These are phyloP conservation scores for Dalbergia oliveri DNA, from an alignment of 306 rosid genomes.

Conservation along the genomic window DNA sequence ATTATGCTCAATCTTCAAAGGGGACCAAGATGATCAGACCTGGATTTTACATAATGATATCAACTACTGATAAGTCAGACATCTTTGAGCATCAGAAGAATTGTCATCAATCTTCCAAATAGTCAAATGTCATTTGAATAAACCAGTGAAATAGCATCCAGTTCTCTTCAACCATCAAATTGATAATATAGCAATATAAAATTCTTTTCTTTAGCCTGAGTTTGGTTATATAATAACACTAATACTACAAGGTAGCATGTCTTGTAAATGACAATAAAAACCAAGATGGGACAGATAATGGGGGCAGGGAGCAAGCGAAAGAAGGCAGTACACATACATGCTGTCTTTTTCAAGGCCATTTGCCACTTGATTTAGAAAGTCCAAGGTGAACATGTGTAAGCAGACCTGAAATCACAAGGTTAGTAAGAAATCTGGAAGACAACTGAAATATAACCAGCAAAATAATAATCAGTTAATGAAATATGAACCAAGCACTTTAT, in stretches of 20 bases:
- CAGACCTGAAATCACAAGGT: conserved; percentile 77
- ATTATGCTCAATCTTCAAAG: neutral
- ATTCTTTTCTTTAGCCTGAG: neutral
- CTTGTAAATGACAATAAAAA: conserved; percentile 34
- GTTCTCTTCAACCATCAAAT: neutral
- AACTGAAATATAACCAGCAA: conserved; percentile 19
- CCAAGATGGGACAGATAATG: conserved; percentile 28
- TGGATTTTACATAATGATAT: neutral
- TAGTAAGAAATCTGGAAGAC: conserved; percentile 38
- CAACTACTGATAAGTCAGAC: conserved; percentile 28
- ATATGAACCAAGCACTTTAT: neutral
- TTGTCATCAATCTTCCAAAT: conserved; percentile 15
- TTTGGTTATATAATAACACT: conserved; percentile 39
- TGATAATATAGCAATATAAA: conserved; percentile 11
- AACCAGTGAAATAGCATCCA: conserved; percentile 22
- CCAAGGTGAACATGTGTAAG: conserved; percentile 96
- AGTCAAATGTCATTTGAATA: conserved; percentile 21
- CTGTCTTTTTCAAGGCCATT: conserved; percentile 99
- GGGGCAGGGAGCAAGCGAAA: conserved; percentile 24
- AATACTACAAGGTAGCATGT: conserved; percentile 24
- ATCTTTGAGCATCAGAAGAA: conserved; percentile 11
- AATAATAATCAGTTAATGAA: conserved; percentile 18
- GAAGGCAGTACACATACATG: conserved; percentile 65
- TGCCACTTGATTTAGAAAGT: conserved; percentile 97
- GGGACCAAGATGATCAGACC: neutral